Base-by-base conservation (phyloP, 768 basidiomycete genomes). In the Punctularia strigosozonata region DNA sequence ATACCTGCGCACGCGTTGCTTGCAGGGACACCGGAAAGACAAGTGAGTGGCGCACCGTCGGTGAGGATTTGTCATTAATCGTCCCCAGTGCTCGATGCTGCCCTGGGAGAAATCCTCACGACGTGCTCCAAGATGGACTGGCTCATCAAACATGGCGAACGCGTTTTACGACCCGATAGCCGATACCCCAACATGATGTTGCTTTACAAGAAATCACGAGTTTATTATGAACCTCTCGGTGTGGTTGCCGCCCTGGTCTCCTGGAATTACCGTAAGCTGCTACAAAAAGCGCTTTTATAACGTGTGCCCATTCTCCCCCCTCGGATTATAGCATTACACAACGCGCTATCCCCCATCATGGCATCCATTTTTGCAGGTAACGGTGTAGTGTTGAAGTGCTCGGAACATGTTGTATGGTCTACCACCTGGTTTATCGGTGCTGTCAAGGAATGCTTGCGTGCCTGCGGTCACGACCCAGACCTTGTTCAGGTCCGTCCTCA, bases 1-100 rank as follows among this genome's bases (percentile, higher is more conserved):
- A 90, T 38, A 60, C 65, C 18, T 87, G 90, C 45, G 88, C 88
- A 23, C 69, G 80, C 30, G 83, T 94, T 20, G 88, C 88, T 18
- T 89, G 87, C 54, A 69, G 94, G 23, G 94, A 99, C 58, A 89
- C 89, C 0, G 94, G 94, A 30, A 99, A 98, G 69, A 97, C 92
- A 20, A 62, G 87, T 87, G 50, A 57, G 83, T 71, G 22, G 25
- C 32, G 17, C 26, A 12, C 25, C 22, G 5, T 13, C 32, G 36
- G 23, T 14, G 28, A 30, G 31, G 36, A 43, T 25, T 19, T 21
- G 34, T 41, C 50, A 13, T 41, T 38, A 21, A 12, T 31, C 3
- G 20, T 17, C 19, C 37, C 19, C 46, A 95, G 92, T 92, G 56
- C 69, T 98, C 43, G 94, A 98, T 50, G 91, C 92, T 23, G 81